These are phyloP conservation scores for Rubroboletus satanas DNA, from an alignment of 768 basidiomycete species.

Conservation along the genomic window DNA sequence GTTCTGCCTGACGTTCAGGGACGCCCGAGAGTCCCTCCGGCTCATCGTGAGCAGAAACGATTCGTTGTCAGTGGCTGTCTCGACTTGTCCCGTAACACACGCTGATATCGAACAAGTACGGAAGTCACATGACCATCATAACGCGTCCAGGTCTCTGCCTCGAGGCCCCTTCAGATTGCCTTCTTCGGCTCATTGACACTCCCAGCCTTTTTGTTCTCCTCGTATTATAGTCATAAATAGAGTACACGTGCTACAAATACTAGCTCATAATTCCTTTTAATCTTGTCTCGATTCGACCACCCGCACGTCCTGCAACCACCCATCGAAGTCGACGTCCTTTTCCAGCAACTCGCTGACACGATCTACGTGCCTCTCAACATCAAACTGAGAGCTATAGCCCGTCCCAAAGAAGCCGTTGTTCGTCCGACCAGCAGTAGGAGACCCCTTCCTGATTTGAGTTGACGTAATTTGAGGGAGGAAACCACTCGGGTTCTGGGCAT, in stretches of 20 bases:
- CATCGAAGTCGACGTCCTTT: conserved; percentile 54
- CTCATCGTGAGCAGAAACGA: conserved; percentile 30
- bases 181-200: conserved; percentile 6
- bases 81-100: conserved; percentile 23
- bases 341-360: conserved; percentile 53
- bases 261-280: conserved; percentile 5
- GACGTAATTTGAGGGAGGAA: conserved; percentile 39
- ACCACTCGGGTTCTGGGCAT: conserved; percentile 33
- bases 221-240: conserved; percentile 14
- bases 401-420: conserved; percentile 33
- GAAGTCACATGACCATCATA: conserved; percentile 28
- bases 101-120: conserved; percentile 34
- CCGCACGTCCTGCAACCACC: conserved; percentile 46
- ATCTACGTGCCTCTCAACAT: conserved; percentile 52
- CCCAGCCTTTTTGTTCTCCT: conserved; percentile 10
- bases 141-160: conserved; percentile 23
- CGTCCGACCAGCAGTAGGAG: conserved; percentile 11
- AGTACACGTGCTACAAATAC: conserved; percentile 16
- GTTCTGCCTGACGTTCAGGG: conserved; percentile 63
- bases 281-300: conserved; percentile 28
- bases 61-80: conserved; percentile 22
- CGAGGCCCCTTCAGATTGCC: conserved; percentile 33
- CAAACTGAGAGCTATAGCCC: conserved; percentile 57
- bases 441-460: conserved; percentile 30
- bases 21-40: conserved; percentile 37